Percentiles rank a stretch among this genome's conserved stretches.
Evolutionary conservation across 352 stramenopile species (phyloP).

Genomic region (Chrysophaeum taylorii): DNA sequence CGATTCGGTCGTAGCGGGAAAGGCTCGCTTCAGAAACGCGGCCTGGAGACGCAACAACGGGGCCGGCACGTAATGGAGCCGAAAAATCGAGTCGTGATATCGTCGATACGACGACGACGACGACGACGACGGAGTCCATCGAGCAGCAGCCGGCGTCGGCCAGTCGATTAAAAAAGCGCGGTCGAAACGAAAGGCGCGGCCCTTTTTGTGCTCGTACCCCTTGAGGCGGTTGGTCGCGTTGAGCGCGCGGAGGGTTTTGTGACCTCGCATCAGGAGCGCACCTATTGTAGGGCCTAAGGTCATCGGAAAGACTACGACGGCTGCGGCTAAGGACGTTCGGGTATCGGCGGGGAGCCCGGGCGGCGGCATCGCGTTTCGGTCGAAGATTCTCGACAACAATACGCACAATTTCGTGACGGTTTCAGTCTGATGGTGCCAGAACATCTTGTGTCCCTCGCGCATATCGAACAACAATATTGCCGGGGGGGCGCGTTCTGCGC

Average conservation of each 20-base stretch:
- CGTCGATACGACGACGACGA: not conserved
- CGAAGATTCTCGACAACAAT: not conserved
- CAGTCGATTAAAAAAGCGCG: not conserved
- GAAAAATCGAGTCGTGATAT: not conserved
- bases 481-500: not conserved
- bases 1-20: not conserved
- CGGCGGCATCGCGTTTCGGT: not conserved
- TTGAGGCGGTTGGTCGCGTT: not conserved
- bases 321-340: not conserved
- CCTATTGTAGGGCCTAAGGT: not conserved
- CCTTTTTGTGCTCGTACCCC: not conserved
- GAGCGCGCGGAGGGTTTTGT: not conserved
- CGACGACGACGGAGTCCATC: not conserved
- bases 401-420: not conserved
- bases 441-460: constrained; percentile 5
- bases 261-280: not conserved
- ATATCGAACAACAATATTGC: not conserved
- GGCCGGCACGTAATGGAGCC: not conserved
- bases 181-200: not conserved
- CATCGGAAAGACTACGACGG: not conserved
- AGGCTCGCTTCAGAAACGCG: not conserved
- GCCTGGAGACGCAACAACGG: not conserved
- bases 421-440: constrained; percentile 7
- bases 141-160: not conserved
- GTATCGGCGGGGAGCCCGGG: not conserved